Conservation (phyloP, 345 rosid genomes). For the Rhizophora apiculata region DNA sequence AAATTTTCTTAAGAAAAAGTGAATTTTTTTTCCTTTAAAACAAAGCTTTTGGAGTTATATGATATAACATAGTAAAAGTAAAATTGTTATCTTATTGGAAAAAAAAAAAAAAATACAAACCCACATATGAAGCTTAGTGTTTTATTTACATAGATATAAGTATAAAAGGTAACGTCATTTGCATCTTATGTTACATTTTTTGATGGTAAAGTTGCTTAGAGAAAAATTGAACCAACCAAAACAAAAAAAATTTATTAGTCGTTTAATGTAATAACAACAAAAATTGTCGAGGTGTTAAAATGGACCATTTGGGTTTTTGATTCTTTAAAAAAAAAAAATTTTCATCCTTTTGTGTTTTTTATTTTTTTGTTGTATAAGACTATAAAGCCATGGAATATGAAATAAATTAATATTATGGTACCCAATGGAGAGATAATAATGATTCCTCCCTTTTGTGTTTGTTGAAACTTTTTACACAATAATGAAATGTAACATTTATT, state of each 20-base stretch:
- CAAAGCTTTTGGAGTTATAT: not conserved
- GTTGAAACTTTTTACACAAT: not conserved
- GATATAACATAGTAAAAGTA: constrained; percentile 25
- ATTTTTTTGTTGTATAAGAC: too few relatives aligned
- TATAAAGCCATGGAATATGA: not conserved
- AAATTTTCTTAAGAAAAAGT: not conserved
- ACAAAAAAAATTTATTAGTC: not conserved
- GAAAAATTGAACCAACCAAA: not conserved
- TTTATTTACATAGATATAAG: constrained; percentile 25
- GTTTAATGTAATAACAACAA: not conserved
- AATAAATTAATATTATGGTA: not conserved
- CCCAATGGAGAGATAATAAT: not conserved
- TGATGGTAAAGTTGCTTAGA: constrained; percentile 16
- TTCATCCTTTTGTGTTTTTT: too few relatives aligned
- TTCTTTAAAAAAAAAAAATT: too few relatives aligned
- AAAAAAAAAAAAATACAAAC: constrained; percentile 10
- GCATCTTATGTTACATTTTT: constrained; percentile 24
- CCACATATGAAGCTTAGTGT: constrained; percentile 11
- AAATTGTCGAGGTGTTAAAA: not conserved
- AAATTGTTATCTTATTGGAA: constrained; percentile 21
- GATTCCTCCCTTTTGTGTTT: not conserved
- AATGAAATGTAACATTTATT: not conserved
- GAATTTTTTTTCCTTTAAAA: too few relatives aligned
- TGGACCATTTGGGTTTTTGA: not conserved
- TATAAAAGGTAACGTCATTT: constrained; percentile 32